phyloP scores from a whole-genome alignment of 2,329 filamentous ascomycete genomes.

The Anisogramma anomala region DNA sequence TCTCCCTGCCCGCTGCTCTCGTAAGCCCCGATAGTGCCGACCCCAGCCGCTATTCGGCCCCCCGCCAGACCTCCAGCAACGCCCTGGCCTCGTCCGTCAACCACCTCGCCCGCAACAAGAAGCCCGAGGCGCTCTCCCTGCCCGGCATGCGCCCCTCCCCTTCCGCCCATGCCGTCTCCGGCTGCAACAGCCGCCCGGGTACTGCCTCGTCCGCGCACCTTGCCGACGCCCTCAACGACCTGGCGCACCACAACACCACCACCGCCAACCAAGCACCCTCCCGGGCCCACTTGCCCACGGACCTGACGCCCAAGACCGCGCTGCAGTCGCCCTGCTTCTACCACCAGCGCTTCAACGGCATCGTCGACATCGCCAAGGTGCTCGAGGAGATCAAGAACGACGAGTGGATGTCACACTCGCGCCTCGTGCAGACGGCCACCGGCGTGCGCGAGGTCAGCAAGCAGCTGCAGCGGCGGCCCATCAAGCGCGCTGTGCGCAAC shows the following conservation, averaged over 20 bases:
- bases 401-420: constrained; percentile 84
- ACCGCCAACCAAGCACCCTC: neutral
- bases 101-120: constrained; percentile 37
- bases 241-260: constrained; percentile 30
- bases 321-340: constrained; percentile 94
- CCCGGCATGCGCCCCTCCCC: constrained; percentile 38
- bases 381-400: constrained; percentile 86
- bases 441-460: constrained; percentile 92
- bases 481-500: constrained; percentile 82
- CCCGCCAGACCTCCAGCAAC: constrained; percentile 73
- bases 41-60: constrained; percentile 35
- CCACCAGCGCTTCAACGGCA: constrained; percentile 92
- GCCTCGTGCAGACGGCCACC: constrained; percentile 88
- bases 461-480: constrained; percentile 82
- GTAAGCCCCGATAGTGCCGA: constrained; percentile 21
- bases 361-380: constrained; percentile 88
- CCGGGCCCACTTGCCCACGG: neutral
- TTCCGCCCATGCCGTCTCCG: constrained; percentile 18
- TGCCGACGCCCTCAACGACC: constrained; percentile 46
- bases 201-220: constrained; percentile 49
- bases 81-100: constrained; percentile 53
- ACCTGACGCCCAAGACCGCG: constrained; percentile 34
- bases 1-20: constrained; percentile 13
- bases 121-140: constrained; percentile 52
- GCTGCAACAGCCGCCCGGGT: constrained; percentile 22